Conservation (phyloP, 331 rosid genomes). For the Ulmus americana region DNA sequence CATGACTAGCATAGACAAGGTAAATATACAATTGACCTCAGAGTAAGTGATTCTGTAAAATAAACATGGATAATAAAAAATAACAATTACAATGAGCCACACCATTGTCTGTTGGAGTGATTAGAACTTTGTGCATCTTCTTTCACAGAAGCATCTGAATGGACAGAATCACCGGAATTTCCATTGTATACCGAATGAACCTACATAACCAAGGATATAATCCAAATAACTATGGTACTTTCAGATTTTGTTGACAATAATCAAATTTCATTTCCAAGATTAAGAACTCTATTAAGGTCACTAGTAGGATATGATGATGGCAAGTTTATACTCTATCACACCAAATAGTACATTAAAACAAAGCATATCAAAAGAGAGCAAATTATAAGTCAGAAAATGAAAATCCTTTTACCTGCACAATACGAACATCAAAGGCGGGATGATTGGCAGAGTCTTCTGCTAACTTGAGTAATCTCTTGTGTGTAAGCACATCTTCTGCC, state of each 20-base stretch:
- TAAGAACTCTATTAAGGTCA: no score
- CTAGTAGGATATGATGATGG: no score
- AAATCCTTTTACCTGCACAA: conserved; percentile 56
- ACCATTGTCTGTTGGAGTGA: conserved; percentile 66
- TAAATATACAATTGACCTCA: conserved; percentile 13
- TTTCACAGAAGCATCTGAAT: conserved; percentile 68
- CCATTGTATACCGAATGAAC: conserved; percentile 60
- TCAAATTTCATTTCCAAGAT: no score
- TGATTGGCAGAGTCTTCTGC: conserved; percentile 68
- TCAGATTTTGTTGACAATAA: no score
- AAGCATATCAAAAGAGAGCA: no score
- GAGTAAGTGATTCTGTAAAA: not conserved
- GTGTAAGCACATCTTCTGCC: conserved; percentile 91
- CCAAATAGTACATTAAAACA: no score
- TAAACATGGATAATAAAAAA: conserved; percentile 23
- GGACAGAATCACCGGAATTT: conserved; percentile 42
- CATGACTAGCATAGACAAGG: conserved; percentile 13
- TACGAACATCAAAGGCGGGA: conserved; percentile 82
- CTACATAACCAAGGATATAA: conserved; percentile 33
- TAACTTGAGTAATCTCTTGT: conserved; percentile 70
- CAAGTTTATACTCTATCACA: no score
- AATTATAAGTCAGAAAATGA: not conserved
- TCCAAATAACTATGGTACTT: no score
- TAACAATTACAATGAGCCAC: conserved; percentile 25
- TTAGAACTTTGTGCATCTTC: conserved; percentile 93